A percentile compares a stretch with the other conserved stretches of the same genome.
Evolutionary conservation across 2,329 filamentous ascomycete genomes (phyloP).

Genomic region (Exophiala aquamarina): DNA sequence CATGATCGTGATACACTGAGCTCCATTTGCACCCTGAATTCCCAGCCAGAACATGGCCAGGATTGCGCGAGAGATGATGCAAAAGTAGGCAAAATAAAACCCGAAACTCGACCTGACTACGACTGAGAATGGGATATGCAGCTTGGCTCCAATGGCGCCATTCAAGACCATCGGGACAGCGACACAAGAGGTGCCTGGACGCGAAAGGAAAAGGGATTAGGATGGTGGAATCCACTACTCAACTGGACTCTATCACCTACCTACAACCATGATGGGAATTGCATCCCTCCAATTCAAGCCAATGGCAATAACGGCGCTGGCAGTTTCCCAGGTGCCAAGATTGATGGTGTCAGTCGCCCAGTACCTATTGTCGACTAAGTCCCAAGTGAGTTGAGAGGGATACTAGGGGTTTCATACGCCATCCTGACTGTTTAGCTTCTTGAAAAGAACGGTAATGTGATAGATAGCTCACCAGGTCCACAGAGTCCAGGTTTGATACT

Average conservation of each 20-base stretch:
- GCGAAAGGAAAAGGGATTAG: too few species aligned
- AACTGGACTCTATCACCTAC: too few species aligned
- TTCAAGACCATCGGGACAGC: constrained; percentile 42
- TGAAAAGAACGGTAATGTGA: too few species aligned
- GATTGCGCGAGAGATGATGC: constrained; percentile 53
- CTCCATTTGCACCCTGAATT: constrained; percentile 37
- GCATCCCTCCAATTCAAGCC: constrained; percentile 51
- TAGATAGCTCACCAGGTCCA: too few species aligned
- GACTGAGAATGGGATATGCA: constrained; percentile 57
- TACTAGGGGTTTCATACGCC: too few species aligned
- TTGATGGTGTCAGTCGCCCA: constrained; percentile 44
- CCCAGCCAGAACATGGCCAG: constrained; percentile 57
- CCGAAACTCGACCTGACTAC: constrained; percentile 57
- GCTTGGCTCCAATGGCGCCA: constrained; percentile 51
- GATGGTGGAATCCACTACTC: too few species aligned
- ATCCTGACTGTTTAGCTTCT: too few species aligned
- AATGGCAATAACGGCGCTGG: constrained; percentile 49
- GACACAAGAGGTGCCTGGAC: too few species aligned
- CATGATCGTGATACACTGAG: constrained; percentile 33
- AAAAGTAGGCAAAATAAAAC: constrained; percentile 58
- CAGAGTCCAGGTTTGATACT: constrained; percentile 21
- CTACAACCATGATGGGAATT: constrained; percentile 22
- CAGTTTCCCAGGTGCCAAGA: constrained; percentile 53
- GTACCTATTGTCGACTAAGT: constrained; percentile 42
- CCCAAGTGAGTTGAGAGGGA: too few species aligned